Evolutionary conservation across 2,329 filamentous ascomycete genomes (phyloP).

Genomic region (Trichoderma brevicompactum): DNA sequence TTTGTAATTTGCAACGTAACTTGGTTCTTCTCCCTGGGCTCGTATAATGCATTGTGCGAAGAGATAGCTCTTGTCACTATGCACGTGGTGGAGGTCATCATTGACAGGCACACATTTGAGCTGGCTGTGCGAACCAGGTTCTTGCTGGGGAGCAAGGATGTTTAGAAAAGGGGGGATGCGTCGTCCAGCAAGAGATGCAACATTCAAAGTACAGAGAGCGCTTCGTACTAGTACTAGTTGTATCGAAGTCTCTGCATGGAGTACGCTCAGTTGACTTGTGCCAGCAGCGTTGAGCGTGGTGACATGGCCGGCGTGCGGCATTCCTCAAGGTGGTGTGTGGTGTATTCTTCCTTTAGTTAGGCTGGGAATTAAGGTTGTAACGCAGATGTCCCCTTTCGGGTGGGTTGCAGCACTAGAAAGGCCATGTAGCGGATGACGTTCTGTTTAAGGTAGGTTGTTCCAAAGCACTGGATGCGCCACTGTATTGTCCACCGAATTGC

Average conservation of each 20-base stretch:
- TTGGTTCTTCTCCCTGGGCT: no score
- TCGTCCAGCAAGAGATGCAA: no score
- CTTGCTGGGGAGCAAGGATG: no score
- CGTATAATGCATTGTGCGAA: no score
- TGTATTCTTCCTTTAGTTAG: background rate
- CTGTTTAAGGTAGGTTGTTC: background rate
- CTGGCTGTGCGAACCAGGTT: no score
- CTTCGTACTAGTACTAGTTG: background rate
- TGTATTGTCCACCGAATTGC: background rate
- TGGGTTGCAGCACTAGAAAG: background rate
- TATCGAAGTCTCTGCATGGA: background rate
- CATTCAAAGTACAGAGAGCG: no score
- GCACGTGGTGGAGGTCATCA: no score
- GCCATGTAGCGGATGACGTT: background rate
- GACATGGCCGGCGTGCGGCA: background rate
- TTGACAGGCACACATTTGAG: no score
- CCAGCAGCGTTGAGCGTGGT: background rate
- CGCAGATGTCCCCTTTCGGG: background rate
- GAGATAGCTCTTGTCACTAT: no score
- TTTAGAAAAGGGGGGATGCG: no score
- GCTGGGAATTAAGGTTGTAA: conserved; percentile 5
- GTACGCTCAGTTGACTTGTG: background rate
- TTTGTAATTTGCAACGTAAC: no score
- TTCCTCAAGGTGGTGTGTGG: background rate
- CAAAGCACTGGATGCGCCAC: background rate